A percentile compares a stretch with the other conserved stretches of the same genome.
Evolutionary conservation across 2,329 filamentous ascomycete species (phyloP).

Genomic region (Fonsecaea nubica): DNA sequence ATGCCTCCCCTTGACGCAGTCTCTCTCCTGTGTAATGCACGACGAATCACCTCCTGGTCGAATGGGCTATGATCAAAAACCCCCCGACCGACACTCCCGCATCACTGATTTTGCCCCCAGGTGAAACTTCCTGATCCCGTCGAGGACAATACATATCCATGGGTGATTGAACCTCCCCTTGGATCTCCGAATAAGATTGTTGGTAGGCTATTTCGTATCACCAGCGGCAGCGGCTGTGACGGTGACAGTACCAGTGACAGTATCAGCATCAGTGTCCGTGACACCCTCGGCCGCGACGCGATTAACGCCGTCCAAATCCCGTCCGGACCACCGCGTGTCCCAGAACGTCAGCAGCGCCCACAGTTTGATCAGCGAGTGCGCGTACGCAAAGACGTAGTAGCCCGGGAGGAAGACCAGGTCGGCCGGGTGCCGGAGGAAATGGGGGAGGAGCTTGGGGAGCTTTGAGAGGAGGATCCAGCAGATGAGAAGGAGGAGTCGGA

Average conservation of each 20-base stretch:
- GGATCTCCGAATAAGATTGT: no score
- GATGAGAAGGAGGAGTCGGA: slow-evolving; percentile 38
- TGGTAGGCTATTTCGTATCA: no score
- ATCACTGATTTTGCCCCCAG: no score
- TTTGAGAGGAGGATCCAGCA: slow-evolving; percentile 64
- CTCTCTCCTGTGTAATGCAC: no score
- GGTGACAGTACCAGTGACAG: neutral
- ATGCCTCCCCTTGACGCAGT: no score
- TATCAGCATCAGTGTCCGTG: neutral
- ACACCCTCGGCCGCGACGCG: neutral
- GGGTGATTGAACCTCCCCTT: no score
- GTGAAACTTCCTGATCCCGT: no score
- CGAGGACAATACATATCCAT: no score
- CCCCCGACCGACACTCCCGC: no score
- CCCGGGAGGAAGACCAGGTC: slow-evolving; percentile 60
- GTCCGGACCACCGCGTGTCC: slow-evolving; percentile 53
- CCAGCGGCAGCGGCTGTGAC: no score
- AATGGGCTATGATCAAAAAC: no score
- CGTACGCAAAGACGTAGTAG: slow-evolving; percentile 63
- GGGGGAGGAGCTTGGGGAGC: slow-evolving; percentile 62
- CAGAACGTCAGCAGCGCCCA: slow-evolving; percentile 62
- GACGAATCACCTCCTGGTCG: no score
- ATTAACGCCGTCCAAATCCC: slow-evolving; percentile 44
- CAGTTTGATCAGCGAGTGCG: slow-evolving; percentile 65
- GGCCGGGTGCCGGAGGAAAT: slow-evolving; percentile 59